Percentiles rank a stretch among this genome's conserved stretches.
These are phyloP conservation scores for Oryza coarctata DNA, from an alignment of 176 grass and related monocot genomes.

Conservation along the genomic window DNA sequence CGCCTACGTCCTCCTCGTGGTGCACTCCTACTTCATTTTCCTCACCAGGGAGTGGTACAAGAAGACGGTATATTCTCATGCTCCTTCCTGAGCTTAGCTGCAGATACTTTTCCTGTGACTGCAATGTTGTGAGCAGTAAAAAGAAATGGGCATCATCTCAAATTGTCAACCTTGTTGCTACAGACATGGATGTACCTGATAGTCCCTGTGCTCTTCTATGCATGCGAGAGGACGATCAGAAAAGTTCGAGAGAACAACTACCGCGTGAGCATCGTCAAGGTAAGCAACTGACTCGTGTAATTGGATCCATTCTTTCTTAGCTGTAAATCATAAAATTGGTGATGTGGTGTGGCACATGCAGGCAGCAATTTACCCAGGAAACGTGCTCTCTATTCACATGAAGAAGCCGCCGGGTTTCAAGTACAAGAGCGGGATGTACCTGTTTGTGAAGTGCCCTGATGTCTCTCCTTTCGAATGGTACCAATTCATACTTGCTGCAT, in stretches of 20 bases:
- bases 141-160: slow-evolving; percentile 25
- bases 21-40: slow-evolving; percentile 98
- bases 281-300: slow-evolving; percentile 24
- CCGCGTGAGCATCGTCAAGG: slow-evolving; percentile 71
- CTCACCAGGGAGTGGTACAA: slow-evolving; percentile 93
- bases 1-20: slow-evolving; percentile 72
- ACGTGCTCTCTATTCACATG: slow-evolving; percentile 95
- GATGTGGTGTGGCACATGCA: slow-evolving; percentile 26
- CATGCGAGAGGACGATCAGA: slow-evolving; percentile 88
- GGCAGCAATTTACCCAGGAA: slow-evolving; percentile 96
- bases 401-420: slow-evolving; percentile 89
- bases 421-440: slow-evolving; percentile 99
- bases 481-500: slow-evolving; percentile 6
- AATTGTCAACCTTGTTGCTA: background rate
- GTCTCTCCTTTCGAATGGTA: slow-evolving; percentile 98
- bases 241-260: slow-evolving; percentile 89
- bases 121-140: background rate
- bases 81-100: background rate
- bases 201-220: slow-evolving; percentile 89
- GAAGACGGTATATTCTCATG: slow-evolving; percentile 67
- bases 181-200: slow-evolving; percentile 99
- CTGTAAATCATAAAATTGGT: background rate
- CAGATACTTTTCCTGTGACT: background rate
- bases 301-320: background rate
- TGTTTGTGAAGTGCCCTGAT: slow-evolving; percentile 96